Evolutionary conservation across 2,329 filamentous ascomycete species (phyloP), one percentile per base, ranked within the genome.

Genomic region (Venturiaceae sp.): DNA sequence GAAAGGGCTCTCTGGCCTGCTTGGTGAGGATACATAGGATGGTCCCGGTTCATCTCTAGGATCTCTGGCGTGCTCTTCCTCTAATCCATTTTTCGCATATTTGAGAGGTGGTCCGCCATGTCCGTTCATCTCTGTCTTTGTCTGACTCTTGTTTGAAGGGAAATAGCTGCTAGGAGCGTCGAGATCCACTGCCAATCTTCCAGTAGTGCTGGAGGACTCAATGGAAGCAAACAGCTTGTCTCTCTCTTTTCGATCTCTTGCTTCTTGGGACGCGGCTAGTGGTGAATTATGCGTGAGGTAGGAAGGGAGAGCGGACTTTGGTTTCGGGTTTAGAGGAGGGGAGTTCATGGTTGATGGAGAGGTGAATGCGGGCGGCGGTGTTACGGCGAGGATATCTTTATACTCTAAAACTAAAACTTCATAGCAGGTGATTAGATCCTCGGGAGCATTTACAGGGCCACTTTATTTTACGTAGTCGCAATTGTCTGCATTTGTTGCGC

Each of bases 211-310:
- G 14, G 82, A 84, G 6, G 77, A 77, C 63, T 79, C 72, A 60
- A 86, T 85, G 26, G 83, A 80, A 19, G 80, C 76, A 64, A 78
- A 80, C 57, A 84, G 75, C 58, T 72, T 79, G 57, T 85, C 81
- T 33, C 81, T 73, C 65, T 85, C 82, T 63, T 71, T 71, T 57
- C 68, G 68, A 62, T 77, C 74, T 61, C 77, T 74, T 46, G 74
- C 74, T 66, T 79, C 72, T 16, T 74, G 73, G 11, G 75, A 71
- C 19, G 75, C 71, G 33, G 71, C 67, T 52, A 80, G 74, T 19
- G 39, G 30, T 57, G 75, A 78, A 59, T 80, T 81, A 67, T 84
- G 83, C 53, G 79, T 64, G 60, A 85, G 71, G 68, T 83, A 50
- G 54, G 80, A 75, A 30, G 82, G 81, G 32, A 84, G 72, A 11